phyloP scores from a whole-genome alignment of 805 yeast genomes.

The Myxozyma vanderwaltii region DNA sequence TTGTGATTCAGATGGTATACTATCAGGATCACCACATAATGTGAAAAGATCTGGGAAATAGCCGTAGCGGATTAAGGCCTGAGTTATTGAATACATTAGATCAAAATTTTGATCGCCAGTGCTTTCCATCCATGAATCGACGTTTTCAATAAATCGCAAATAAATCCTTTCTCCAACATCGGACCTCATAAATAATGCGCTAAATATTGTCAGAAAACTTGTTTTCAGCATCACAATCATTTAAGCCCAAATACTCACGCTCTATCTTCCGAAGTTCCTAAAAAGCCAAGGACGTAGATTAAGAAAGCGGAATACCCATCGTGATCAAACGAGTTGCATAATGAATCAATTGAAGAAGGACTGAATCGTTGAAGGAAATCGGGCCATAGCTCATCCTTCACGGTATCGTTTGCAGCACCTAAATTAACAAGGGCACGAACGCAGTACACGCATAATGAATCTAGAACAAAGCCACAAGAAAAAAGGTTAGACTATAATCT shows the following conservation, averaged over 20 bases:
- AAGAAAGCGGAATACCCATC: slow-evolving; percentile 18
- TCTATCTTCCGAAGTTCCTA: slow-evolving; percentile 16
- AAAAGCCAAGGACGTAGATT: slow-evolving; percentile 21
- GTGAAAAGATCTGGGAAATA: slow-evolving; percentile 5
- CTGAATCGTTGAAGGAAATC: slow-evolving; percentile 9
- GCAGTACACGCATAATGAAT: neutral
- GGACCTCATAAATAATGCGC: slow-evolving; percentile 2
- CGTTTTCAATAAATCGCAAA: slow-evolving; percentile 2
- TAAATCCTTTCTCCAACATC: slow-evolving; percentile 3
- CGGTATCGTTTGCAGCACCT: slow-evolving; percentile 17
- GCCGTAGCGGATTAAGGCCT: slow-evolving; percentile 8
- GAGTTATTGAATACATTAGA: slow-evolving; percentile 13
- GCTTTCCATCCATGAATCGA: slow-evolving; percentile 14
- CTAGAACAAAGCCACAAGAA: neutral
- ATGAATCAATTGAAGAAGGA: neutral
- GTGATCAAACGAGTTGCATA: slow-evolving; percentile 6
- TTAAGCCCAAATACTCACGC: slow-evolving; percentile 13
- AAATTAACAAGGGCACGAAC: slow-evolving; percentile 22
- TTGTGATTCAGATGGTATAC: slow-evolving; percentile 16
- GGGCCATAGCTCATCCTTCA: slow-evolving; percentile 8
- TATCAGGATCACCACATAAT: neutral
- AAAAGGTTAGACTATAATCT: neutral
- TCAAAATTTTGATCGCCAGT: slow-evolving; percentile 20
- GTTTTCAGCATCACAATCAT: no score
- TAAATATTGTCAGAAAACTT: neutral